Evolutionary conservation across 2,329 filamentous ascomycete species (phyloP), one percentile per base, ranked within the genome.

Genomic region (Ceratocystis papillata): DNA sequence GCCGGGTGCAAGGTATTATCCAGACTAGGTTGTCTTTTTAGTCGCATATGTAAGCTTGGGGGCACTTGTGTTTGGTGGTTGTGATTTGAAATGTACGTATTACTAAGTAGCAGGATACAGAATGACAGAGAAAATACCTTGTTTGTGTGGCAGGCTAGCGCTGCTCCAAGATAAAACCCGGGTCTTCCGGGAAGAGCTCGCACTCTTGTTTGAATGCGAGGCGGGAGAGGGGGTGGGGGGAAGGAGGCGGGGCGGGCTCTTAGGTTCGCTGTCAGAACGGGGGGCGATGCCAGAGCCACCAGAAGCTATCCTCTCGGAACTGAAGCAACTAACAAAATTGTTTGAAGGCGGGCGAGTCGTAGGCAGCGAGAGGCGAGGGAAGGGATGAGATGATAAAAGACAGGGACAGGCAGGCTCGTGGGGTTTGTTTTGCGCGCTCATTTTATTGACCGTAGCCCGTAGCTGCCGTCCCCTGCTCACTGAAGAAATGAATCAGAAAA

Each of bases 171-270:
- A 53, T 8, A 12, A 53, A 15, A 1, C 8, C 22, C 48, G 48
- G 48, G 22, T 53, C 48, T 53, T 53, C 48, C 48, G 48, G 48
- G 48, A 53, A 48, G 17, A 48, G 20, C 45, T 48, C 12, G 48
- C 48, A 37, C 33, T 37, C 33, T 33, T 50, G 46, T 25, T 53
- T 50, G 15, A n/a, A 50, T 20, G 15, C 48, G 48, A 25, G 48
- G 48, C 48, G 20, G 22, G 22, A 22, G 22, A 22, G 22, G 22
- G 22, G 22, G 22, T 2, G 22, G 22, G 22, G 22, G 22, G 22
- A 22, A 22, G 22, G 22, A 22, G 22, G 22, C 22, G 48, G 48
- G 12, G 17, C 20, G 48, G 48, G 25, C 3, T 50, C 22, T 50
- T 20, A 22, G 46, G 46, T 12, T 10, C 33, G 33, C 46, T 50